A percentile compares a stretch with the other conserved stretches of the same genome.
These are phyloP conservation scores for Agapanthus africanus DNA, from an alignment of 106 monocot species.

Conservation along the genomic window DNA sequence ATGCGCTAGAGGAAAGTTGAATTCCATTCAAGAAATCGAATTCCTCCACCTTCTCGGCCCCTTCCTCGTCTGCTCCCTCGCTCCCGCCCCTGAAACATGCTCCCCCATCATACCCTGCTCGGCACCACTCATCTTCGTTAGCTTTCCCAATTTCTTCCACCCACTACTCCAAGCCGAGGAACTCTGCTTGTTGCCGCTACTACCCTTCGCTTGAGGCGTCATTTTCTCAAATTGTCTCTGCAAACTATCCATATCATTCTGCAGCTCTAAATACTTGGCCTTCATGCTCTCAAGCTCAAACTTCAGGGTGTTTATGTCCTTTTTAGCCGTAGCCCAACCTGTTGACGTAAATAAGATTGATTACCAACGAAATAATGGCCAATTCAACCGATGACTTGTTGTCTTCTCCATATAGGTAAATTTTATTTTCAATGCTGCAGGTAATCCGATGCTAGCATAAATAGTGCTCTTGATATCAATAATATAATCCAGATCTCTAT, in stretches of 20 bases:
- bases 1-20: too few relatives aligned
- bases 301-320: slow-evolving; percentile 92
- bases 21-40: slow-evolving; percentile 63
- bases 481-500: too few relatives aligned
- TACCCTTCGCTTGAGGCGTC: slow-evolving; percentile 3
- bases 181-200: neutral
- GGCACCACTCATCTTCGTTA: slow-evolving; percentile 44
- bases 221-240: slow-evolving; percentile 78
- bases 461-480: too few relatives aligned
- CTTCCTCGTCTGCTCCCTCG: neutral
- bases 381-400: too few relatives aligned
- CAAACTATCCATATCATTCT: slow-evolving; percentile 75
- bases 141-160: slow-evolving; percentile 69
- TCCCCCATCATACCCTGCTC: slow-evolving; percentile 12
- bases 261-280: slow-evolving; percentile 83
- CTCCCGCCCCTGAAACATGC: slow-evolving; percentile 1
- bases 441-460: too few relatives aligned
- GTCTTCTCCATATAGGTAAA: too few relatives aligned
- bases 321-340: slow-evolving; percentile 84
- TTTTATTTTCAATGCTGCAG: too few relatives aligned
- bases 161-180: slow-evolving; percentile 61
- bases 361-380: too few relatives aligned
- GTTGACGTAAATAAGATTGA: too few relatives aligned
- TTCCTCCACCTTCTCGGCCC: slow-evolving; percentile 57
- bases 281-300: slow-evolving; percentile 91